These are phyloP conservation scores for Hyaloscypha hepaticicola DNA, from an alignment of 495 filamentous ascomycete genomes.

Conservation along the genomic window DNA sequence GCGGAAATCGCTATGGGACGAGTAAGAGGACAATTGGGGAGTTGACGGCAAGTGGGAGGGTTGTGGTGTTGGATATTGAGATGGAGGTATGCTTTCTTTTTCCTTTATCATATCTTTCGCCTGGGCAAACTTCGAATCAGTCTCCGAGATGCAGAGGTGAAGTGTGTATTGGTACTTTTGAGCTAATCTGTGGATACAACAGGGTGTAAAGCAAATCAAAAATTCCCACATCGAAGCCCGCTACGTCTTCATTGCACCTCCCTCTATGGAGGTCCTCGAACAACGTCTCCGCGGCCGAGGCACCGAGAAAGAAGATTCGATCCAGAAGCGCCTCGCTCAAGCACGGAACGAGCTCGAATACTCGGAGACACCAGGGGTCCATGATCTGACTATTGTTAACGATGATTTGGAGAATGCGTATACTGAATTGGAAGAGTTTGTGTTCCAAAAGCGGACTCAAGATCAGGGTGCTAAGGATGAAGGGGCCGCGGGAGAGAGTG, in stretches of 20 bases:
- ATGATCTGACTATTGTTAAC: constrained; percentile 88
- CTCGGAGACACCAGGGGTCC: constrained; percentile 66
- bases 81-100: constrained; percentile 62
- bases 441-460: constrained; percentile 38
- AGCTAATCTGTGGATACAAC: not conserved
- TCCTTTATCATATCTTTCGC: constrained; percentile 4
- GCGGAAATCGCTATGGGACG: constrained; percentile 88
- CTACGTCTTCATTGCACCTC: constrained; percentile 80
- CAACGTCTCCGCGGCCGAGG: constrained; percentile 73
- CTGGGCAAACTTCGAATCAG: not conserved
- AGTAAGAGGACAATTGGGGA: constrained; percentile 72
- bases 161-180: constrained; percentile 5
- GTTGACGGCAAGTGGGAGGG: constrained; percentile 63
- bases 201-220: constrained; percentile 94
- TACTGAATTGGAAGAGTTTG: constrained; percentile 67
- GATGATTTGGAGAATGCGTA: constrained; percentile 85
- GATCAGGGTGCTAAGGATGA: constrained; percentile 16
- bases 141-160: not conserved
- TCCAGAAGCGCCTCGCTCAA: constrained; percentile 73
- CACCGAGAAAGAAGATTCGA: constrained; percentile 77
- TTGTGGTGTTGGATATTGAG: constrained; percentile 84
- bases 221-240: constrained; percentile 71
- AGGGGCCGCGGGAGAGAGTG: constrained; percentile 4
- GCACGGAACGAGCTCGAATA: constrained; percentile 83
- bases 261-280: constrained; percentile 74